Evolutionary conservation across 306 rosid genomes (phyloP).

Genomic region (Boehmeria nivea): DNA sequence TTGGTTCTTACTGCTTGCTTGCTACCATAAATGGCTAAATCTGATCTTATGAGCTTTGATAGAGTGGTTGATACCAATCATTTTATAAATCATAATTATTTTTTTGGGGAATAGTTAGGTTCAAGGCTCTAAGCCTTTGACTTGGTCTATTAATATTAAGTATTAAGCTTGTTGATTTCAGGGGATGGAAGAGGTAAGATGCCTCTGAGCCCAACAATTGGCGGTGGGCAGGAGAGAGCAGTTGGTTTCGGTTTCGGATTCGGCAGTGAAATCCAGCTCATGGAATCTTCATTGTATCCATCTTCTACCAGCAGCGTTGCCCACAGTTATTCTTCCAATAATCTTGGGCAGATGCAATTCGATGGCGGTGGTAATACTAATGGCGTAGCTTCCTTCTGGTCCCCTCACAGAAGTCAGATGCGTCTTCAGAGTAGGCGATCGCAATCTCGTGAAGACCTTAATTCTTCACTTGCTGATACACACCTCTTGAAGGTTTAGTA

Average conservation of each 20-base stretch:
- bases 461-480: slow-evolving; percentile 64
- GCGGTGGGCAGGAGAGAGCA: slow-evolving; percentile 48
- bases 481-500: no score
- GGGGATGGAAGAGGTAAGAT: slow-evolving; percentile 83
- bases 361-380: slow-evolving; percentile 46
- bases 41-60: no score
- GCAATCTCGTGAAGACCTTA: slow-evolving; percentile 93
- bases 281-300: slow-evolving; percentile 68
- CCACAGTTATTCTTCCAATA: slow-evolving; percentile 79
- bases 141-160: no score
- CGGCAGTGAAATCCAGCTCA: slow-evolving; percentile 57
- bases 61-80: no score
- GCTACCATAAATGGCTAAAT: no score
- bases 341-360: slow-evolving; percentile 78
- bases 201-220: slow-evolving; percentile 87
- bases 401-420: slow-evolving; percentile 84
- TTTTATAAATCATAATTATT: no score
- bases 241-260: slow-evolving; percentile 49
- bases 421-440: slow-evolving; percentile 91
- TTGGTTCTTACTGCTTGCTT: neutral
- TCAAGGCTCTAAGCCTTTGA: no score
- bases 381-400: slow-evolving; percentile 60
- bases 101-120: no score
- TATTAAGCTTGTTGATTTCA: slow-evolving; percentile 26
- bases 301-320: slow-evolving; percentile 54